Evolutionary conservation across 345 rosid genomes (phyloP).

Genomic region (Citrus trifoliata): DNA sequence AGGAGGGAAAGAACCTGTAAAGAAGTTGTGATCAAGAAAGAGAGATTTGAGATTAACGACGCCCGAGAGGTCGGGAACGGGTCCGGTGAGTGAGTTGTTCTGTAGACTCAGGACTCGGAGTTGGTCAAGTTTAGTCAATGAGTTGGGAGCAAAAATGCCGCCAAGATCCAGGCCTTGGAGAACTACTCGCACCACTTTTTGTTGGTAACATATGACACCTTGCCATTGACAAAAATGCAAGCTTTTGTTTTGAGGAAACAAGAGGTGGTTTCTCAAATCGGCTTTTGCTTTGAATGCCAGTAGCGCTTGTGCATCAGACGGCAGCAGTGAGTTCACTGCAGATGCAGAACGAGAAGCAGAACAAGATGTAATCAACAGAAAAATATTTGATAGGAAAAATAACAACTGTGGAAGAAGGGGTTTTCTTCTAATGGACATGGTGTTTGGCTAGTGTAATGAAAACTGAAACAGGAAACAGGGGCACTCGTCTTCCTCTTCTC

Average conservation of each 20-base stretch:
- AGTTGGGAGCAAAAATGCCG: conserved; percentile 54
- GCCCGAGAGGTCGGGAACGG: conserved; percentile 68
- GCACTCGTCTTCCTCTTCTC: neutral
- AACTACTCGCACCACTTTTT: conserved; percentile 57
- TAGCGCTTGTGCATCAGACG: conserved; percentile 55
- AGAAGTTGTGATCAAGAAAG: conserved; percentile 65
- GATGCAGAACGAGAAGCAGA: conserved; percentile 6
- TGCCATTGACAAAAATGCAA: conserved; percentile 59
- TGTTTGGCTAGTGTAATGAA: neutral
- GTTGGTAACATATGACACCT: conserved; percentile 58
- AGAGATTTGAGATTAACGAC: conserved; percentile 71
- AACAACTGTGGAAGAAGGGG: conserved; percentile 10
- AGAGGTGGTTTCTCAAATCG: conserved; percentile 45
- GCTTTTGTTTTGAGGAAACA: conserved; percentile 32
- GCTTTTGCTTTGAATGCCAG: conserved; percentile 73
- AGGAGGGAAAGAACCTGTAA: conserved; percentile 66
- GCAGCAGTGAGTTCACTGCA: conserved; percentile 13
- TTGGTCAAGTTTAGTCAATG: conserved; percentile 67
- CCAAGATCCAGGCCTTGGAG: conserved; percentile 54
- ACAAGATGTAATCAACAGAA: conserved; percentile 14
- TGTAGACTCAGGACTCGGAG: conserved; percentile 87
- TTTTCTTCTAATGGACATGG: conserved; percentile 27
- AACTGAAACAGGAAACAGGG: neutral
- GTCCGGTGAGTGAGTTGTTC: conserved; percentile 74
- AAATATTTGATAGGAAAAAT: conserved; percentile 11